These are phyloP conservation scores for Hylodesmum podocarpum DNA, from an alignment of 306 rosid species.

Conservation along the genomic window DNA sequence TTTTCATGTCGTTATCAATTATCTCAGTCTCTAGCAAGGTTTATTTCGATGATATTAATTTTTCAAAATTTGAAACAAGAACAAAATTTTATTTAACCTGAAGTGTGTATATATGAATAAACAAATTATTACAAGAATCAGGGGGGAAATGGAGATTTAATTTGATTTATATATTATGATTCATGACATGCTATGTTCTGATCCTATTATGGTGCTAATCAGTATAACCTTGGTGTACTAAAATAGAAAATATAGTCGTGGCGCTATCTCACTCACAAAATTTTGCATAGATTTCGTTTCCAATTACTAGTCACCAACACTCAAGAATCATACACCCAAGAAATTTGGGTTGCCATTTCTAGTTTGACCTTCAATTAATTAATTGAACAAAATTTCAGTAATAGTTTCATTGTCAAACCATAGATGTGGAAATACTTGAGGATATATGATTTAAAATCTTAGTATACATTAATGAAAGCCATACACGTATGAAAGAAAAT, in stretches of 20 bases:
- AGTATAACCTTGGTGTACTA: not conserved
- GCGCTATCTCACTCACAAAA: not conserved
- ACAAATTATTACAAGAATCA: not conserved
- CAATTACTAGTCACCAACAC: constrained; percentile 21
- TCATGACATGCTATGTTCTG: constrained; percentile 7
- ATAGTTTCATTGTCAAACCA: not conserved
- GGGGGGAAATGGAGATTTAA: not conserved
- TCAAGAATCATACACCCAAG: not conserved
- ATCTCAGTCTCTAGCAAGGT: no score
- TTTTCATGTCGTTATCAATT: no score
- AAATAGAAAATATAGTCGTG: constrained; percentile 28
- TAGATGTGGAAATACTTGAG: not conserved
- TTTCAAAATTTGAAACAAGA: no score
- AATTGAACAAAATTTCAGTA: constrained; percentile 5
- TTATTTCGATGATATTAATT: no score
- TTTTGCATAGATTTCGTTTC: not conserved
- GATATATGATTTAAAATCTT: not conserved
- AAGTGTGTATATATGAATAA: no score
- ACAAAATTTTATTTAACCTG: no score
- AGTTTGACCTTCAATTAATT: constrained; percentile 10
- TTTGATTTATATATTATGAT: no score
- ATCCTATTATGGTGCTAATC: constrained; percentile 30
- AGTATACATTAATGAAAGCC: not conserved
- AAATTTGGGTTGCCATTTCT: constrained; percentile 20
- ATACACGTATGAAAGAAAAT: not conserved